Base-by-base conservation (phyloP, 176 grass and related monocot species). In the Hordeum marinum region DNA sequence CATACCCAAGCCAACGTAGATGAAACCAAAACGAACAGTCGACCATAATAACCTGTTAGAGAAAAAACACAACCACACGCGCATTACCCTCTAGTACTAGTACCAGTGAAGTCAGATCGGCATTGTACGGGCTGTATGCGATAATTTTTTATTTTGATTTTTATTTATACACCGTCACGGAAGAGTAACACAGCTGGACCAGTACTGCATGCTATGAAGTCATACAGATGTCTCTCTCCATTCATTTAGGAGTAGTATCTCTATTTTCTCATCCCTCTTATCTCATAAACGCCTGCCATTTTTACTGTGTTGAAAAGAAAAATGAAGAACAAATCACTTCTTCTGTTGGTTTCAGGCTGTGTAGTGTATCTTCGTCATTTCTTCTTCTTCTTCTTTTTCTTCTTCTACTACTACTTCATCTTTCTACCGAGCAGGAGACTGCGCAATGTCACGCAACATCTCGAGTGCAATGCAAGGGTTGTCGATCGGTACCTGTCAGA, bases 81-180 rank as follows among this genome's bases (percentile, higher is more conserved):
- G n/a, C n/a, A n/a, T n/a, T n/a, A n/a, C n/a, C n/a, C n/a, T n/a
- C n/a, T n/a, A n/a, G n/a, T n/a, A n/a, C n/a, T n/a, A n/a, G n/a
- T n/a, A n/a, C n/a, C n/a, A n/a, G n/a, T n/a, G n/a, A n/a, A n/a
- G n/a, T n/a, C n/a, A n/a, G n/a, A n/a, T n/a, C n/a, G n/a, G n/a
- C n/a, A n/a, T n/a, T n/a, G n/a, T n/a, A n/a, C 3, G 46, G 26
- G n/a, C 79, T 77, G n/a, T 62, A n/a, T 31, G 59, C 82, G 68
- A 68, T 80, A 80, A 82, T n/a, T n/a, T n/a, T n/a, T n/a, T n/a
- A 45, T 82, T 24, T 65, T 72, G 26, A 11, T 72, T 80, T 85
- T 72, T 27, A 35, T 76, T 82, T 32, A 71, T 59, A 82, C 85
- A 31, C 59, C 65, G 8, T 48, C 34, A 67, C 68, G 15, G 25